These are phyloP conservation scores for Podospora anserina DNA, from an alignment of 495 filamentous ascomycete genomes.

Conservation along the genomic window DNA sequence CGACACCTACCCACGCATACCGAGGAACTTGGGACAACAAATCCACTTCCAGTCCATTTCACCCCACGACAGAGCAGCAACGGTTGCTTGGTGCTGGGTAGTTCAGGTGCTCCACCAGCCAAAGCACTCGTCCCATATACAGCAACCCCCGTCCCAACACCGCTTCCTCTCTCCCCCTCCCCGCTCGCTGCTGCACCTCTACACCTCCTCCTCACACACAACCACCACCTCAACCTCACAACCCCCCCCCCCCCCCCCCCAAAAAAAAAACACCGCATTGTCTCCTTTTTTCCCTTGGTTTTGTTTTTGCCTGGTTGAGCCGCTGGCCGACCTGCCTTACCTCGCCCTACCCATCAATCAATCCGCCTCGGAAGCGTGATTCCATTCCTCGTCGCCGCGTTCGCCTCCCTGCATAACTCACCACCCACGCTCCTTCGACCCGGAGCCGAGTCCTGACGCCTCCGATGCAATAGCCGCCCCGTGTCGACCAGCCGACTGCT, in stretches of 20 bases:
- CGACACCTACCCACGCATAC: neutral
- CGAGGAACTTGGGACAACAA: neutral
- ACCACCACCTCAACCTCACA: constrained; percentile 8
- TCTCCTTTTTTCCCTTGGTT: constrained; percentile 8
- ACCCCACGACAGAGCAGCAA: constrained; percentile 14
- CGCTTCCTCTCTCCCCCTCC: constrained; percentile 11
- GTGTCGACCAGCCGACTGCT: constrained; percentile 28
- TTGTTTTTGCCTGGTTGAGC: constrained; percentile 13
- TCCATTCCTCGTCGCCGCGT: constrained; percentile 26
- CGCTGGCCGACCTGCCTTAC: constrained; percentile 5
- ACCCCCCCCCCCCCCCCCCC: neutral
- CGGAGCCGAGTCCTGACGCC: constrained; percentile 19
- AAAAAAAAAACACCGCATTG: constrained; percentile 8
- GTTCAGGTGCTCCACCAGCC: constrained; percentile 20
- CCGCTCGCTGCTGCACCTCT: constrained; percentile 14
- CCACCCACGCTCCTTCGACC: constrained; percentile 19
- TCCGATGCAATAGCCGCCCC: constrained; percentile 40
- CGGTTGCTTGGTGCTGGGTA: constrained; percentile 25
- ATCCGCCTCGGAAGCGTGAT: constrained; percentile 11
- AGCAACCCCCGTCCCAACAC: constrained; percentile 11
- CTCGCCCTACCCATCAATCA: neutral
- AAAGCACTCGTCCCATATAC: constrained; percentile 21
- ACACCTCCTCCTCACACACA: constrained; percentile 3
- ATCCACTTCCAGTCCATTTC: constrained; percentile 2
- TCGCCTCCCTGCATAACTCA: constrained; percentile 25